These are phyloP conservation scores for Inga leiocalycina DNA, from an alignment of 306 rosid species.

Conservation along the genomic window DNA sequence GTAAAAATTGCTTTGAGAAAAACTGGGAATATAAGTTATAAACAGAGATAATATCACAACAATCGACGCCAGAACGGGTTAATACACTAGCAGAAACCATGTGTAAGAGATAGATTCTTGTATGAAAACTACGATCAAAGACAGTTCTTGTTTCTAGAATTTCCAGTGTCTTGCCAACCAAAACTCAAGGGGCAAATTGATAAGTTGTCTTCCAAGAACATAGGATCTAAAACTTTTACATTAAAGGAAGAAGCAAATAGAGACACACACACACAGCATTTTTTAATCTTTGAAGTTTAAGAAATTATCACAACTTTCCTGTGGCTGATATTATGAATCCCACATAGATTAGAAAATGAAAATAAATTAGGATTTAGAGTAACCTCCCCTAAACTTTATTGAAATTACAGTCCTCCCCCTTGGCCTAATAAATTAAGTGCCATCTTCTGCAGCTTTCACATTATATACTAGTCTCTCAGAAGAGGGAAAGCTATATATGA, in stretches of 20 bases:
- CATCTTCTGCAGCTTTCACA: not conserved
- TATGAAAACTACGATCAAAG: no score
- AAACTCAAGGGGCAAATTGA: not conserved
- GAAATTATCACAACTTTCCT: conserved; percentile 22
- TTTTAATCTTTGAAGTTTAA: conserved; percentile 15
- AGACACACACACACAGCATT: not conserved
- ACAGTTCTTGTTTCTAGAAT: not conserved
- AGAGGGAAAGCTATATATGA: not conserved
- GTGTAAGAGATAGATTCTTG: not conserved
- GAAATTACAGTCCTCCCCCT: not conserved
- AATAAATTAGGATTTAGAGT: not conserved
- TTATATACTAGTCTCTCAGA: not conserved
- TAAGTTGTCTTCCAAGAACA: not conserved
- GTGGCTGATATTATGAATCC: conserved; percentile 1
- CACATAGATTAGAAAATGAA: conserved; percentile 7
- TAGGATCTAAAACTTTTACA: conserved; percentile 16
- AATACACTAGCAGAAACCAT: not conserved
- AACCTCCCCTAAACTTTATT: not conserved
- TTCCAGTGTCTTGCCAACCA: conserved; percentile 5
- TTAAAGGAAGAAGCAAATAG: conserved; percentile 14
- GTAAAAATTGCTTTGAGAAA: not conserved
- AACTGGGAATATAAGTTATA: not conserved
- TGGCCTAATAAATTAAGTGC: not conserved
- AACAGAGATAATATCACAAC: not conserved
- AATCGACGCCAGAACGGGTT: not conserved